Evolutionary conservation across 176 grass and related monocot species (phyloP).

Genomic region (Elymus sibiricus): DNA sequence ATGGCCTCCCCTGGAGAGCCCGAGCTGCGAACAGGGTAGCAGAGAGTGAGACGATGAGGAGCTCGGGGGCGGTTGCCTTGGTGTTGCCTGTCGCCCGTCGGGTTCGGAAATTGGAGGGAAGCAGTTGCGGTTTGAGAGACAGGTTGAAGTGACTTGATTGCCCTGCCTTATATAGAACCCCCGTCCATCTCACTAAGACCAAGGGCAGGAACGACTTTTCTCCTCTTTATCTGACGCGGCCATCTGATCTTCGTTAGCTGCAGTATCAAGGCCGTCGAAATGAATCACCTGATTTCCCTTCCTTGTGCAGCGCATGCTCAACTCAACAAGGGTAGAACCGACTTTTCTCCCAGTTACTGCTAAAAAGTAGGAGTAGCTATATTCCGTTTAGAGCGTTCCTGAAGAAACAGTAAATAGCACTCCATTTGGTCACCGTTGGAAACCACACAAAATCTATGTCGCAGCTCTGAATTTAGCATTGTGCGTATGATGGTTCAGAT

Average conservation of each 20-base stretch:
- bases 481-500: slow-evolving; percentile 12
- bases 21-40: slow-evolving; percentile 23
- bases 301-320: neutral
- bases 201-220: neutral
- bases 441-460: neutral
- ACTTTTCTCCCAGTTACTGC: neutral
- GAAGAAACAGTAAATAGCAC: slow-evolving; percentile 2
- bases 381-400: neutral
- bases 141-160: slow-evolving; percentile 19
- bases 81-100: neutral
- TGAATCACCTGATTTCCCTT: neutral
- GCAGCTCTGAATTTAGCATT: neutral
- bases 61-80: slow-evolving; percentile 28
- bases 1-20: slow-evolving; percentile 22
- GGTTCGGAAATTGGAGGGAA: slow-evolving; percentile 43
- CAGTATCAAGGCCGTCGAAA: neutral
- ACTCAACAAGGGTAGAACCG: neutral
- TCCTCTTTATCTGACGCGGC: neutral
- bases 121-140: slow-evolving; percentile 20
- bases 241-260: neutral
- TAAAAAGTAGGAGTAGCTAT: neutral
- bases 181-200: neutral
- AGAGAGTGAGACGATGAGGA: slow-evolving; percentile 33
- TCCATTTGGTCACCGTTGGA: neutral
- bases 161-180: slow-evolving; percentile 27